Evolutionary conservation across 2,329 filamentous ascomycete species (phyloP), one percentile per base, ranked within the genome.

Genomic region (Colletotrichum sp.): DNA sequence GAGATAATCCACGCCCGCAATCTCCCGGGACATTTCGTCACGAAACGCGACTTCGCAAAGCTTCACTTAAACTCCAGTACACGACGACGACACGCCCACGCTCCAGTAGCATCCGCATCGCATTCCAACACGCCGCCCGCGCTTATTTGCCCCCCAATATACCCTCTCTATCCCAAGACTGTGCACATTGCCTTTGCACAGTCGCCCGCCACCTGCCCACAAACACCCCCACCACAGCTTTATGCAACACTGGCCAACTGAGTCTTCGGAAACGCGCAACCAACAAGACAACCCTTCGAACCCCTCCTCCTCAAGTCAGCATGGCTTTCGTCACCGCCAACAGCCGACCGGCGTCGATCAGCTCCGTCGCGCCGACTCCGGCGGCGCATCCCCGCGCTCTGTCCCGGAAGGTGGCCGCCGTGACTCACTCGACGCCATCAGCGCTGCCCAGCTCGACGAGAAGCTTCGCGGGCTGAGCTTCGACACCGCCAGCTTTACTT

Each of bases 201-300:
- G 90, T 90, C 85, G 82, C 80, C 65, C 81, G 78, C 77, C 78
- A 69, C 75, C 78, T 78, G 66, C 71, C 80, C 81, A 81, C 80
- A 80, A 78, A 83, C 80, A 81, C 80, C 79, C 80, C 79, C 82
- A 65, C 84, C 83, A 83, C 83, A 88, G 85, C 91, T 93, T 90
- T 92, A 93, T 93, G 92, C 92, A 92, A 88, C 88, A 86, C 89
- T 90, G 89, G 88, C 87, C 86, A 79, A 81, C 82, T 80, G 86
- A 88, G 83, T 85, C 82, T 88, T 85, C 86, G 84, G 82, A 86
- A 85, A 82, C 82, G 79, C 82, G 81, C 81, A 83, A 81, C 79
- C 85, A 85, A 77, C 80, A 84, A 79, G 84, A 79, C 83, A 82
- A 80, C 79, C 78, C 85, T 77, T 79, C 82, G 72, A 79, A 81